phyloP scores from a whole-genome alignment of 1,139 yeast genomes.

The Yamadazyma songkhlaensis region DNA sequence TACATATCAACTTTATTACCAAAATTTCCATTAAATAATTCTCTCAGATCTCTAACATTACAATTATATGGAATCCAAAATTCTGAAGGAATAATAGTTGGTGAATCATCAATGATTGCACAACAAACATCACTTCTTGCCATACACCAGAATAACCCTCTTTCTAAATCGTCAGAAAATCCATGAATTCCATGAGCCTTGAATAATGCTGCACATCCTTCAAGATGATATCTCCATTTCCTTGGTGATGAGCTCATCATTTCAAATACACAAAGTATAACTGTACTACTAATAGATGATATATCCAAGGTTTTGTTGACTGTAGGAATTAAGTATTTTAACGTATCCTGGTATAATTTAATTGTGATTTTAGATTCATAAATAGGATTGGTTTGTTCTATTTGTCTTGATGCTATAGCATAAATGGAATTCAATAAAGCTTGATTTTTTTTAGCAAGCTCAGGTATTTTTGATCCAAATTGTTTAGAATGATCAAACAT shows the following conservation, averaged over 20 bases:
- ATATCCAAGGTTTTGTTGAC: conserved; percentile 22
- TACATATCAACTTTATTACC: conserved; percentile 31
- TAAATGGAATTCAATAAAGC: conserved; percentile 24
- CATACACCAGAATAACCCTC: conserved; percentile 37
- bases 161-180: conserved; percentile 25
- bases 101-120: conserved; percentile 31
- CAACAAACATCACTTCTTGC: conserved; percentile 38
- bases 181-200: conserved; percentile 34
- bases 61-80: conserved; percentile 30
- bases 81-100: conserved; percentile 28
- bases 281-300: conserved; percentile 23
- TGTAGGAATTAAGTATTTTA: conserved; percentile 25
- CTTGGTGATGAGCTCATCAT: conserved; percentile 32
- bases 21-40: conserved; percentile 17
- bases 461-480: conserved; percentile 23
- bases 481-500: conserved; percentile 28
- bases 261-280: conserved; percentile 30
- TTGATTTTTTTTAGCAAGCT: conserved; percentile 18
- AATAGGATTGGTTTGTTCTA: conserved; percentile 18
- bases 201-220: conserved; percentile 36
- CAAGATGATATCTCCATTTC: conserved; percentile 35
- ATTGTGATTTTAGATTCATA: conserved; percentile 17
- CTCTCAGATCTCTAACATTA: conserved; percentile 19
- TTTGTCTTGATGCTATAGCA: conserved; percentile 29
- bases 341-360: conserved; percentile 22